phyloP scores from a whole-genome alignment of 2,329 filamentous ascomycete genomes.

The Leptodontidium sp. region DNA sequence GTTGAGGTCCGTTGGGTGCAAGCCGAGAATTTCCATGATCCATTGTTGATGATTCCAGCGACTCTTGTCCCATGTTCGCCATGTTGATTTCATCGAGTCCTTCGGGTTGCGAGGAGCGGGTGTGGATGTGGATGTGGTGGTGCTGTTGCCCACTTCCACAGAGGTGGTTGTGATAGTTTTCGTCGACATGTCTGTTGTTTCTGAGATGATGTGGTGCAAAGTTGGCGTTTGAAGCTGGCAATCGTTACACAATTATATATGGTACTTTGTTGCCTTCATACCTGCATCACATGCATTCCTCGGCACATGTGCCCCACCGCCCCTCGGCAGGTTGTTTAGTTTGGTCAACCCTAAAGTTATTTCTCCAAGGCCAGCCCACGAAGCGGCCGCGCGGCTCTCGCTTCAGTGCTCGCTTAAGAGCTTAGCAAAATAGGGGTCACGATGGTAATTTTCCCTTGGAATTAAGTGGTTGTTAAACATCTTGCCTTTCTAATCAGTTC shows the following conservation, averaged over 20 bases:
- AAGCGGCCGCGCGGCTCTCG: slow-evolving; percentile 1
- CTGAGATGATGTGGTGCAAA: background rate
- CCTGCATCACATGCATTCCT: slow-evolving; percentile 8
- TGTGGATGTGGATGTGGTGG: background rate
- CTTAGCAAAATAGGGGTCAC: background rate
- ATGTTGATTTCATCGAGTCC: slow-evolving; percentile 11
- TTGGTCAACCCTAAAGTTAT: background rate
- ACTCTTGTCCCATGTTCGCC: slow-evolving; percentile 11
- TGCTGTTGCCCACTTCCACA: background rate
- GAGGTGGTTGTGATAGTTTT: background rate
- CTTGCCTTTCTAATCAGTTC: no score
- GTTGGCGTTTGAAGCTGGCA: background rate
- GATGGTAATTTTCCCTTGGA: background rate
- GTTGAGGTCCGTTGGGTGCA: slow-evolving; percentile 6
- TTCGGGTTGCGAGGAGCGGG: background rate
- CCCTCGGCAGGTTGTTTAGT: slow-evolving; percentile 3
- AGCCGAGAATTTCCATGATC: background rate
- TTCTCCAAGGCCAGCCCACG: background rate
- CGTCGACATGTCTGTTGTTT: background rate
- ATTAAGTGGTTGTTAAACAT: background rate
- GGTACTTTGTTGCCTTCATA: background rate
- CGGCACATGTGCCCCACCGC: background rate
- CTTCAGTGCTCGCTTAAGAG: background rate
- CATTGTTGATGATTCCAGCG: background rate
- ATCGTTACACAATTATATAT: background rate